Evolutionary conservation across 1,284 basidiomycete genomes (phyloP), one percentile per base, ranked within the genome.

Genomic region (Leccinum pachyderme): DNA sequence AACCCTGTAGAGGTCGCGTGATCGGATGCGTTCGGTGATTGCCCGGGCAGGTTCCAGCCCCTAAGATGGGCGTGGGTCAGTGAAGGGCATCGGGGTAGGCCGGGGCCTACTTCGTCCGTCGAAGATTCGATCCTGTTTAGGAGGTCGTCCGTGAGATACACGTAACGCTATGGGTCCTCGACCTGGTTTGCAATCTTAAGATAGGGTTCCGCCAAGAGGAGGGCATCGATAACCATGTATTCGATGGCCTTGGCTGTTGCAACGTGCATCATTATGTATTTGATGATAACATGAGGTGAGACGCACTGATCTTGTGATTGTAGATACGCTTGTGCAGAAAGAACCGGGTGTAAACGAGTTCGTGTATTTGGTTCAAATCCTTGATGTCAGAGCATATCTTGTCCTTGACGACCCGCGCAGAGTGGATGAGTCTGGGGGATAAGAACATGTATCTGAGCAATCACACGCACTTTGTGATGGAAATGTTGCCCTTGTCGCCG

Each of bases 381-480:
- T 92, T 92, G 73, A 88, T 86, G 51, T 87, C 78, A 61, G 88
- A 91, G 67, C 87, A 90, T 25, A 92, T 90, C 61, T 86, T 76
- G 60, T 84, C 71, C 25, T 87, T 76, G 52, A 91, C 80, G 12
- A 91, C 89, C 6, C 87, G 79, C 0, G 88, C 83, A 3, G 88
- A 90, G 53, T 81, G 72, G 39, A 92, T 82, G 7, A 91, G 76
- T 25, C 89, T 88, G 52, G 35, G 28, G 28, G 18, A 35, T n/a
- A 6, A 48, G 27, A 7, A 7, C n/a, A 35, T 18, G 18, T 18
- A n/a, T 46, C 11, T 49, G 32, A 35, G 9, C 27, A 18, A 13
- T 5, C 46, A n/a, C n/a, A 44, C 58, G 48, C 41, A 69, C 65
- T 57, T 66, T 4, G 70, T 49, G 22, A 82, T 73, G 7, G 83